Evolutionary conservation across 495 filamentous ascomycete genomes (phyloP).

Genomic region (Immersiella caudata): DNA sequence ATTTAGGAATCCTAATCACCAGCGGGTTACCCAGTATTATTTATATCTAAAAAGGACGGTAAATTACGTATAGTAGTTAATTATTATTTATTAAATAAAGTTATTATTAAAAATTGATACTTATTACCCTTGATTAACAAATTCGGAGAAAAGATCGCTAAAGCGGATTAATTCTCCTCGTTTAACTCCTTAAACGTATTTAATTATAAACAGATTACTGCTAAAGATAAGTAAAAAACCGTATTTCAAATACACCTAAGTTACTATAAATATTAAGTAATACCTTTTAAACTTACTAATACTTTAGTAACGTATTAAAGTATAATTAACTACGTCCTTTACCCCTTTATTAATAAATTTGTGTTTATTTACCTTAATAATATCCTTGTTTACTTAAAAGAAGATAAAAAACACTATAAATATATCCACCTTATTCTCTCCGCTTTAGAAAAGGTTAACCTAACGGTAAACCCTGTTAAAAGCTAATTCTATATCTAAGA

Average conservation of each 20-base stretch:
- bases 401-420: not conserved
- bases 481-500: not conserved
- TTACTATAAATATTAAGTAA: not conserved
- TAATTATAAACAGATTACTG: not conserved
- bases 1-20: not conserved
- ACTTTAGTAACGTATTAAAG: not conserved
- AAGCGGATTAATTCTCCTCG: not conserved
- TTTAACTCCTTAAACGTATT: not conserved
- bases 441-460: not conserved
- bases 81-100: not conserved
- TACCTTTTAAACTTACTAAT: not conserved
- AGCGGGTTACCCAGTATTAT: not conserved
- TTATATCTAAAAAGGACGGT: not conserved
- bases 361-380: not conserved
- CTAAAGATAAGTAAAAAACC: not conserved
- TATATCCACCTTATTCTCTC: not conserved
- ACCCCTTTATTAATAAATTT: not conserved
- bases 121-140: not conserved
- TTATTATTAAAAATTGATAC: slow-evolving; percentile 1
- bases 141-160: not conserved
- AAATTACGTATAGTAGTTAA: not conserved
- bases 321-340: not conserved
- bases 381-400: not conserved
- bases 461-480: not conserved
- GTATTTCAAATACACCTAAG: not conserved